Evolutionary conservation across 768 basidiomycete genomes (phyloP).

Genomic region (Leccinum rimulosum): DNA sequence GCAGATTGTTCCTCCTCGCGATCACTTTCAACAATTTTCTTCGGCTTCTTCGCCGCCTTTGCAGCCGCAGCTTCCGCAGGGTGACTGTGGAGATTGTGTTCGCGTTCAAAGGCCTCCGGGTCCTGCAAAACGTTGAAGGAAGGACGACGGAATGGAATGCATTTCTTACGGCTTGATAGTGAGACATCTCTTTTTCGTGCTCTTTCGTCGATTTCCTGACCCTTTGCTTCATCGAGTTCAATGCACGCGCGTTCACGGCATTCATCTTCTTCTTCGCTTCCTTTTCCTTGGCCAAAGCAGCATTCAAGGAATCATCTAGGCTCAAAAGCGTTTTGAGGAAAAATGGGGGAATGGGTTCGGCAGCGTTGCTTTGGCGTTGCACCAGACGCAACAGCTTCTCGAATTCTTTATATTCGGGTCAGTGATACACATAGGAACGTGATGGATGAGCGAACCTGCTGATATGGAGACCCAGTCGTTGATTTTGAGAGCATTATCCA

Average conservation of each 20-base stretch:
- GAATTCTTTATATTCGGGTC: conserved; percentile 62
- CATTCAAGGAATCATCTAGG: conserved; percentile 75
- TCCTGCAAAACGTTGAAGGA: conserved; percentile 49
- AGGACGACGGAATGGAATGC: not conserved
- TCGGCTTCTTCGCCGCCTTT: conserved; percentile 38
- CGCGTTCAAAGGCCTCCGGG: conserved; percentile 81
- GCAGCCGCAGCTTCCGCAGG: conserved; percentile 41
- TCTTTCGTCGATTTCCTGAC: conserved; percentile 90
- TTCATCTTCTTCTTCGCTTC: conserved; percentile 96
- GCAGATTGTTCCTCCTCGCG: conserved; percentile 42
- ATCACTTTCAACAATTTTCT: conserved; percentile 33
- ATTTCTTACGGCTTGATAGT: conserved; percentile 68
- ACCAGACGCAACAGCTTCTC: conserved; percentile 93
- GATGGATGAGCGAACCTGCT: conserved; percentile 53
- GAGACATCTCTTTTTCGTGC: conserved; percentile 75
- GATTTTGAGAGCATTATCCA: conserved; percentile 94
- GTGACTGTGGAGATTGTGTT: conserved; percentile 56
- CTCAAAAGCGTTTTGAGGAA: conserved; percentile 71
- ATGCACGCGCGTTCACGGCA: conserved; percentile 86
- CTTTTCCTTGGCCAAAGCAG: conserved; percentile 80
- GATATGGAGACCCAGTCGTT: conserved; percentile 96
- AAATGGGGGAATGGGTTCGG: conserved; percentile 85
- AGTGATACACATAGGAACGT: conserved; percentile 1
- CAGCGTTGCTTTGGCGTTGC: conserved; percentile 78
- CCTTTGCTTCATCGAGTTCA: conserved; percentile 98